Conservation (phyloP, 2,329 filamentous ascomycete genomes). For the Alternaria arborescens region DNA sequence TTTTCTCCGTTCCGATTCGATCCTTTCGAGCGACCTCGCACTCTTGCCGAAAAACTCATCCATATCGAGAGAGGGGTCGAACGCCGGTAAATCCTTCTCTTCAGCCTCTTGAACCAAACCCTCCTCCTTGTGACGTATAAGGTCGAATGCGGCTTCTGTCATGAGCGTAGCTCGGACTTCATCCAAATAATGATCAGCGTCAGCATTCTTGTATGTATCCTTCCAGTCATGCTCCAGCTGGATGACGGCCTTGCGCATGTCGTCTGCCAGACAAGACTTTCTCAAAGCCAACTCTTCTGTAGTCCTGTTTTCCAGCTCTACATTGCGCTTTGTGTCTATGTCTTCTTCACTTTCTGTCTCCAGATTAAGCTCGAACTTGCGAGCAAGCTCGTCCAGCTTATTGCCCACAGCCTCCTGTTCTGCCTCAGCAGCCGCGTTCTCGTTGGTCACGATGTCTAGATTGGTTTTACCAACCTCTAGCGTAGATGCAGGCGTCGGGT, state of each 20-base stretch:
- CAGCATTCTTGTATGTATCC: background rate
- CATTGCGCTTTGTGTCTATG: background rate
- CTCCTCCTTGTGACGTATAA: background rate
- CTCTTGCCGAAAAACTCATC: conserved; percentile 1
- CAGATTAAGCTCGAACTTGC: background rate
- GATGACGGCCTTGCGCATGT: background rate
- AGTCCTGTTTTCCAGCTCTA: background rate
- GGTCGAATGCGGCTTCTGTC: background rate
- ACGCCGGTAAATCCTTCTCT: background rate
- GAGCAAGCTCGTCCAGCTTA: background rate
- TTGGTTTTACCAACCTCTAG: no score
- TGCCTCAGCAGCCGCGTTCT: background rate
- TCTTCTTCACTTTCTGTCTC: background rate
- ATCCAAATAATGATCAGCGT: background rate
- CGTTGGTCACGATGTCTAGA: background rate
- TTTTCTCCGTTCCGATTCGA: background rate
- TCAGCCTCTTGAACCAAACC: background rate
- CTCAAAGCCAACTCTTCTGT: background rate
- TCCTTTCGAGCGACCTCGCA: background rate
- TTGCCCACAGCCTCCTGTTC: background rate
- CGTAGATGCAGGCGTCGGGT: background rate
- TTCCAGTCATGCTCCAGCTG: background rate
- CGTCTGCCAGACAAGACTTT: background rate
- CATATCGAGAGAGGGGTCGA: background rate
- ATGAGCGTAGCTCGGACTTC: background rate